Evolutionary conservation across 1,284 basidiomycete genomes (phyloP).

Genomic region (Sporisorium reilianum): DNA sequence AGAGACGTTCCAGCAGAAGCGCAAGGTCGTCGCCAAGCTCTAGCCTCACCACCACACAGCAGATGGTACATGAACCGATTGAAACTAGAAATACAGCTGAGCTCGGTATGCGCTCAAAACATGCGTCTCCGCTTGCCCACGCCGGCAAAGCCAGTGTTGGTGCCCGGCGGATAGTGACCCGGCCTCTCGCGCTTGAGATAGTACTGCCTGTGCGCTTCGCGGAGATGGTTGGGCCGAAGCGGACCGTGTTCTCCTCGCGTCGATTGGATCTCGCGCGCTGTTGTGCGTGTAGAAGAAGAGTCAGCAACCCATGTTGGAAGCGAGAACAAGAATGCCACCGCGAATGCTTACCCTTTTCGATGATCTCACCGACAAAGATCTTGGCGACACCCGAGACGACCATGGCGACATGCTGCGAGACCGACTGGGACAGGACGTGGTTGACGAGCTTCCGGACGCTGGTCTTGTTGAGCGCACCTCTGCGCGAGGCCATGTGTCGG

Average conservation of each 20-base stretch:
- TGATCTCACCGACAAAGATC: constrained; percentile 90
- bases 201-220: constrained; percentile 86
- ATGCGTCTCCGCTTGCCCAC: constrained; percentile 59
- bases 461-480: constrained; percentile 84
- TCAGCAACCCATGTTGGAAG: too few relatives aligned
- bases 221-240: constrained; percentile 84
- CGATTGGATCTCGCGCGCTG: constrained; percentile 80
- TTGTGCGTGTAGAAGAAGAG: too few relatives aligned
- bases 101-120: constrained; percentile 25
- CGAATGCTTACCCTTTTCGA: constrained; percentile 77
- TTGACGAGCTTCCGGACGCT: constrained; percentile 88
- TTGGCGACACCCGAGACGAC: constrained; percentile 89
- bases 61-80: neutral
- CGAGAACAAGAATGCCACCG: too few relatives aligned
- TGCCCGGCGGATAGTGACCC: constrained; percentile 61
- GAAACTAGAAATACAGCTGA: neutral
- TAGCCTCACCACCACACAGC: constrained; percentile 1
- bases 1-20: constrained; percentile 33
- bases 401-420: constrained; percentile 85
- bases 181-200: constrained; percentile 77
- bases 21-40: constrained; percentile 32
- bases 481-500: constrained; percentile 85
- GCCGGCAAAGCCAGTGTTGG: constrained; percentile 53
- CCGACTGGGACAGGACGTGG: constrained; percentile 80
- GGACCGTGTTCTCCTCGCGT: constrained; percentile 79